Conservation (phyloP, 2,329 filamentous ascomycete genomes). For the Curvularia eragrostidis region DNA sequence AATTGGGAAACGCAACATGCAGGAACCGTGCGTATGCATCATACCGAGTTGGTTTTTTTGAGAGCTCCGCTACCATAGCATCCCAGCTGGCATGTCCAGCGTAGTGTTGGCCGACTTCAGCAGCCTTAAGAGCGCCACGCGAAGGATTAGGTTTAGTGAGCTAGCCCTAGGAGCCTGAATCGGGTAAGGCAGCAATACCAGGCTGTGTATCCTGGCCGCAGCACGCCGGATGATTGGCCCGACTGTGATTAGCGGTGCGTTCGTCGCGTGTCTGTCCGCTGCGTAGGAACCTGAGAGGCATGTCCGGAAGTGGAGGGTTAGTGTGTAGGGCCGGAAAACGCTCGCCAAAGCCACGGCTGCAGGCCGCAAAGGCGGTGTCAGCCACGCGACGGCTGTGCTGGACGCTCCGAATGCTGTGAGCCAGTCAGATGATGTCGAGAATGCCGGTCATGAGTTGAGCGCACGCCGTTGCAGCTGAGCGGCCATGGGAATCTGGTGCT, state of each 20-base stretch:
- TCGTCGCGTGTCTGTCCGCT: constrained; percentile 41
- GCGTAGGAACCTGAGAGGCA: constrained; percentile 36
- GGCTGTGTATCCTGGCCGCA: constrained; percentile 29
- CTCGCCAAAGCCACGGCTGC: constrained; percentile 32
- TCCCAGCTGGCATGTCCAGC: constrained; percentile 41
- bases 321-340: constrained; percentile 28
- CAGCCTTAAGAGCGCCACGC: constrained; percentile 38
- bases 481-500: constrained; percentile 36
- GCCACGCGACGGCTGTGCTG: constrained; percentile 50
- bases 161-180: constrained; percentile 24
- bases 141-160: constrained; percentile 30
- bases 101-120: constrained; percentile 41
- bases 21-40: constrained; percentile 36
- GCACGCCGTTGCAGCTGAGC: constrained; percentile 43
- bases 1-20: constrained; percentile 24
- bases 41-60: constrained; percentile 29
- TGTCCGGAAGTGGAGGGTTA: constrained; percentile 33
- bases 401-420: constrained; percentile 27
- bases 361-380: constrained; percentile 31
- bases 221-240: constrained; percentile 35
- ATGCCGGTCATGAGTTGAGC: constrained; percentile 29
- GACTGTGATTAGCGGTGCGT: constrained; percentile 43
- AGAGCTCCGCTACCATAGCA: constrained; percentile 31
- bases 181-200: constrained; percentile 35
- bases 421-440: constrained; percentile 44